Evolutionary conservation across 257 asterid species (phyloP).

Genomic region (Solanum sparsipilum): DNA sequence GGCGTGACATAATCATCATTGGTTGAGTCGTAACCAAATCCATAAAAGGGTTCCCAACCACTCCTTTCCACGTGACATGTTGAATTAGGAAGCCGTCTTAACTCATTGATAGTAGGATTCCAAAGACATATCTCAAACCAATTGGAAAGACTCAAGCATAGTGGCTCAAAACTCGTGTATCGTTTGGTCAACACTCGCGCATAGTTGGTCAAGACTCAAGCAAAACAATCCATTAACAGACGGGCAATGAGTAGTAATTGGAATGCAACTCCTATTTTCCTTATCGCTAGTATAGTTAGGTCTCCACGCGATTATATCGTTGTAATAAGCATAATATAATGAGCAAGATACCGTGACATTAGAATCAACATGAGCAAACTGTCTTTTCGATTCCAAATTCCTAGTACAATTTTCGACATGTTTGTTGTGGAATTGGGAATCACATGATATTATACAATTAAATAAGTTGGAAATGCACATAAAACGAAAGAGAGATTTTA

Average conservation of each 20-base stretch:
- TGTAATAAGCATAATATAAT: neutral
- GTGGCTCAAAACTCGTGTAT: too few species aligned
- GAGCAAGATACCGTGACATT: neutral
- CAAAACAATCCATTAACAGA: neutral
- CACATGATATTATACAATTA: too few species aligned
- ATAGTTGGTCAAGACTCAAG: too few species aligned
- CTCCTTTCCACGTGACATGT: too few species aligned
- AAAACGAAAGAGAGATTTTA: too few species aligned
- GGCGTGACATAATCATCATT: neutral
- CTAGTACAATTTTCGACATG: neutral
- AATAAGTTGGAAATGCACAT: too few species aligned
- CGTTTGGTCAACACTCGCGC: too few species aligned
- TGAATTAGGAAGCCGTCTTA: neutral
- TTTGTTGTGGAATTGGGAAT: too few species aligned
- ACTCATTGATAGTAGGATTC: neutral
- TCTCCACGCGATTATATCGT: neutral
- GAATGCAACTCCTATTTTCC: too few species aligned
- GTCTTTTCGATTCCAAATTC: neutral
- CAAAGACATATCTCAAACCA: neutral
- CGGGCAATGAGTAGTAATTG: too few species aligned
- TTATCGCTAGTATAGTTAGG: neutral
- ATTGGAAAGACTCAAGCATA: too few species aligned
- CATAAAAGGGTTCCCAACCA: neutral
- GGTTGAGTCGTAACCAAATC: neutral
- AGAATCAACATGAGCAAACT: neutral